These are phyloP conservation scores for Xylariaceae sp. DNA, from an alignment of 2,329 filamentous ascomycete species.

Conservation along the genomic window DNA sequence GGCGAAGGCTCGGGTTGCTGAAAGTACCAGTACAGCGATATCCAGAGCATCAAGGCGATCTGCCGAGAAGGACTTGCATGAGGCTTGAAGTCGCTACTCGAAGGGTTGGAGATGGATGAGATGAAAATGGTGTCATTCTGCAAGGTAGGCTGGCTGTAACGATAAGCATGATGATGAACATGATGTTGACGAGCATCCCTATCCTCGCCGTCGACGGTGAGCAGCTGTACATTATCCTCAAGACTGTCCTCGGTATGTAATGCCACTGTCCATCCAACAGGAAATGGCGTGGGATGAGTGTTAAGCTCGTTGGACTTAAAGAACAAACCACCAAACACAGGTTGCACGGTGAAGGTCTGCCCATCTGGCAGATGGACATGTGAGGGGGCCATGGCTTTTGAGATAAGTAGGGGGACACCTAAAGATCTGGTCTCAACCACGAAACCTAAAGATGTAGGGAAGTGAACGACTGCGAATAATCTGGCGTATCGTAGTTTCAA, in stretches of 20 bases:
- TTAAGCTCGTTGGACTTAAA: constrained; percentile 85
- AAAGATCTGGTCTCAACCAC: background rate
- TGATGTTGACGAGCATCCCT: constrained; percentile 33
- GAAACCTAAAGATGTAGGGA: background rate
- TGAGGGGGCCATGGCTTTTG: constrained; percentile 40
- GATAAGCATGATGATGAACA: constrained; percentile 60
- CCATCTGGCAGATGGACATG: constrained; percentile 83
- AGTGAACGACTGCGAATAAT: background rate
- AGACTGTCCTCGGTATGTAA: constrained; percentile 69
- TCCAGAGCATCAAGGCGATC: constrained; percentile 96
- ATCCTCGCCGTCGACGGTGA: constrained; percentile 41
- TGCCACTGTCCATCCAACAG: constrained; percentile 88
- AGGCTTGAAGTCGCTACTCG: constrained; percentile 78
- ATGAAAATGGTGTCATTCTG: constrained; percentile 85
- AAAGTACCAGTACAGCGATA: constrained; percentile 96
- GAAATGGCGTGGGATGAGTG: constrained; percentile 72
- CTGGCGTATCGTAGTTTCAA: too few relatives aligned
- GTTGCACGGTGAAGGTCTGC: constrained; percentile 78
- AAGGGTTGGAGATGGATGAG: constrained; percentile 86
- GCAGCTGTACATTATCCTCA: constrained; percentile 36
- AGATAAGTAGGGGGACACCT: background rate
- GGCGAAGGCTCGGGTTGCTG: constrained; percentile 78
- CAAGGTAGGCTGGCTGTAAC: constrained; percentile 77
- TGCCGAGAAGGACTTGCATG: constrained; percentile 82
- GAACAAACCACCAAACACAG: constrained; percentile 88